phyloP scores from a whole-genome alignment of 208 protist genomes.

The Trichomonas gallinae region DNA sequence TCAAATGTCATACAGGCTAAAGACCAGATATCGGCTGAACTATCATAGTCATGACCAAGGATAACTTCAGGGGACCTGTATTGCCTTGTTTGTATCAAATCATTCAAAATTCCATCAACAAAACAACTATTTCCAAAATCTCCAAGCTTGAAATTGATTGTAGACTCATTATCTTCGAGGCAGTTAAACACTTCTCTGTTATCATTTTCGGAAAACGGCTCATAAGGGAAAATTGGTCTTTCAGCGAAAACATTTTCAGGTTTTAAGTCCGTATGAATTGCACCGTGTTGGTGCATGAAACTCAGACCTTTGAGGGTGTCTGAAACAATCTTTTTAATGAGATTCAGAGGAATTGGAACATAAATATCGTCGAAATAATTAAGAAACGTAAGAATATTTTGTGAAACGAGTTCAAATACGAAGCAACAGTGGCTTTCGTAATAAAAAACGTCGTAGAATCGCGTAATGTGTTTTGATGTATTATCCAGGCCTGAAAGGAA shows the following conservation, averaged over 20 bases:
- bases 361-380: slow-evolving; percentile 5
- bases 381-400: background rate
- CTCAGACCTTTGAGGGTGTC: slow-evolving; percentile 37
- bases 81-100: background rate
- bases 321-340: slow-evolving; percentile 27
- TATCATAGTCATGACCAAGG: slow-evolving; percentile 33
- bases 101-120: background rate
- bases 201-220: background rate
- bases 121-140: slow-evolving; percentile 7
- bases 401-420: background rate
- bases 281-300: slow-evolving; percentile 32
- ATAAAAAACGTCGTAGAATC: background rate
- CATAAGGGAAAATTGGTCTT: background rate
- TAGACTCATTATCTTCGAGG: background rate
- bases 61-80: background rate
- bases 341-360: background rate
- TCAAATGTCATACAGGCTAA: slow-evolving; percentile 61
- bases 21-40: slow-evolving; percentile 62
- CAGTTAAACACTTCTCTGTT: background rate
- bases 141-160: background rate
- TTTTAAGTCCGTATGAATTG: slow-evolving; percentile 49
- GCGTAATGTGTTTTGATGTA: background rate
- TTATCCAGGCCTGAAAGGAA: background rate
- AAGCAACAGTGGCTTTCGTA: background rate
- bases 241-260: slow-evolving; percentile 43